Base-by-base conservation (phyloP, 768 basidiomycete species). In the Podaxis sp. region DNA sequence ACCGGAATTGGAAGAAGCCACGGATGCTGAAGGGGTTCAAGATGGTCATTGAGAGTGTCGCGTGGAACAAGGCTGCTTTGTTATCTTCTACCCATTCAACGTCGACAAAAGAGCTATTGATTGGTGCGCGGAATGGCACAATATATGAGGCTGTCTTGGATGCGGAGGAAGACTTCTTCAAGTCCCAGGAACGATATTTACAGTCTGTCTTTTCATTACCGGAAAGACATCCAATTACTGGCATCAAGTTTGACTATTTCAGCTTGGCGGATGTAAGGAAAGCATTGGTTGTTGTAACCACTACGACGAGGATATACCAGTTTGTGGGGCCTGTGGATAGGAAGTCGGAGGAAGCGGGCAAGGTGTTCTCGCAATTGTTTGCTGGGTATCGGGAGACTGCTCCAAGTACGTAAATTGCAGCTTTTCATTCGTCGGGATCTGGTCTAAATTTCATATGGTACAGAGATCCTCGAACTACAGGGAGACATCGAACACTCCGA, bases 391-490 rank as follows among this genome's bases (percentile, higher is more conserved):
- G 87, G 52, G 94, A 95, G 58, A 79, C 80, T 6, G 84, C 87
- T 19, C 94, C 94, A 19, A 96, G 96, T 96, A 63, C 49, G 73
- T 71, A 37, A 27, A 49, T 62, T 68, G 36, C 38, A 49, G 24
- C 63, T 72, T 77, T 65, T 25, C 51, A 9, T 49, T 47, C 49
- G 22, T 59, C 70, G 76, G 64, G n/a, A 27, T 50, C 17, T 15
- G 47, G 29, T 17, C 60, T 47, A 29, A 58, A 17, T 43, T 54
- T 59, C 62, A 41, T 67, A 43, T 27, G 53, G 40, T 61, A 67
- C 74, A 95, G 94, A 94, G 77, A 94, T 96, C 64, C 83, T 94
- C 36, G 96, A 98, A 72, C 79, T 98, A 6, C 94, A 94, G 17
- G 93, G 96, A 55, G 82, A 89, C 63, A 73, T 85, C 60, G 81